Conservation (phyloP, 768 basidiomycete species). For the Lactifluus volemus region DNA sequence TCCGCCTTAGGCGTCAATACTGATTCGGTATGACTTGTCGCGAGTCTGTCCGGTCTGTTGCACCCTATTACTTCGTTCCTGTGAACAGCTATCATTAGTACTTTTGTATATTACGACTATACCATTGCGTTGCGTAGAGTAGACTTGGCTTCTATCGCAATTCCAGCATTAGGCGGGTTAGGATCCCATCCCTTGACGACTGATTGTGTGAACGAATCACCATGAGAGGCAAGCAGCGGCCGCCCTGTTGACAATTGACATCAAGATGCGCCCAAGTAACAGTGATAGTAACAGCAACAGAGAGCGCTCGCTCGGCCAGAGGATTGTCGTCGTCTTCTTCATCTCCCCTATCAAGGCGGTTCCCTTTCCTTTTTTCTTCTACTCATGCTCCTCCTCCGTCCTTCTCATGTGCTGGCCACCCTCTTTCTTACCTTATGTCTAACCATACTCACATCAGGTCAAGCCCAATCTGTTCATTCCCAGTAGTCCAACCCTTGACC, state of each 20-base stretch:
- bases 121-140: constrained; percentile 9
- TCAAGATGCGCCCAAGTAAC: too few species aligned
- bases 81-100: neutral
- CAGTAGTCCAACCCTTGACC: neutral
- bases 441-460: constrained; percentile 10
- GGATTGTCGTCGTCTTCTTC: too few species aligned
- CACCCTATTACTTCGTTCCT: constrained; percentile 9
- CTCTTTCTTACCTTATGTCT: constrained; percentile 11
- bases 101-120: constrained; percentile 11
- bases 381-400: constrained; percentile 2
- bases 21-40: neutral
- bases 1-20: constrained; percentile 3
- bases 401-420: constrained; percentile 20
- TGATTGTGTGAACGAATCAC: too few species aligned
- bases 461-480: neutral
- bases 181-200: constrained; percentile 6
- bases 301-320: too few species aligned
- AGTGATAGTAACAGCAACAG: too few species aligned
- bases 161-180: constrained; percentile 11
- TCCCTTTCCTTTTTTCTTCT: neutral
- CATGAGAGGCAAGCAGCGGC: too few species aligned
- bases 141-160: constrained; percentile 11
- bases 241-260: too few species aligned
- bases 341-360: neutral
- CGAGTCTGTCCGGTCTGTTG: neutral